phyloP scores from a whole-genome alignment of 1,284 basidiomycete genomes.

The Inonotus obliquus region DNA sequence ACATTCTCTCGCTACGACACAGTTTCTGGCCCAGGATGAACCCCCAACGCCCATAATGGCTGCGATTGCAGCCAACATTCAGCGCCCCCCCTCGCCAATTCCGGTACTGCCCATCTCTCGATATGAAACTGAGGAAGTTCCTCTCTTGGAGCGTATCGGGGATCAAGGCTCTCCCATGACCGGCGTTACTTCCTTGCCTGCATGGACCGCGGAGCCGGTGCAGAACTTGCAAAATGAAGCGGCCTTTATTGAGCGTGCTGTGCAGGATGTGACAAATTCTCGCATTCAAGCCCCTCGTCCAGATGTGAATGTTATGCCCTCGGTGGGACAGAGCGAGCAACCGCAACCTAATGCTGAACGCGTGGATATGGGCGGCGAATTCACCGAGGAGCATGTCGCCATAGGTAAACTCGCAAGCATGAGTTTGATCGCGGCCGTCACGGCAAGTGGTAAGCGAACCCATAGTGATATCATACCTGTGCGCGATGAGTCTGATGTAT shows the following conservation, averaged over 20 bases:
- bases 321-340: neutral
- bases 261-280: neutral
- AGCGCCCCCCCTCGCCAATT: constrained; percentile 16
- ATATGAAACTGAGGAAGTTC: constrained; percentile 3
- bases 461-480: constrained; percentile 10
- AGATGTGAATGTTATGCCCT: neutral
- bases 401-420: constrained; percentile 89
- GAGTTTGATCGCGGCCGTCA: constrained; percentile 87
- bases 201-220: neutral
- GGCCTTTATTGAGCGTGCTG: neutral
- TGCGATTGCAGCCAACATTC: constrained; percentile 8
- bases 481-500: constrained; percentile 9
- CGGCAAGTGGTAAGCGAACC: constrained; percentile 57
- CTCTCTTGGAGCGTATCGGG: neutral
- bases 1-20: constrained; percentile 9
- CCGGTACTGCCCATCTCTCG: constrained; percentile 1
- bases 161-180: neutral
- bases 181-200: neutral
- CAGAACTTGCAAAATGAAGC: neutral
- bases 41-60: neutral
- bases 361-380: neutral
- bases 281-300: constrained; percentile 1
- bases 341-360: neutral
- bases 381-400: constrained; percentile 55
- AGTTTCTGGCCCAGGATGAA: constrained; percentile 16